Percentiles rank a stretch among this genome's conserved stretches.
phyloP scores from a whole-genome alignment of 306 rosid species.

The Myrica gale region DNA sequence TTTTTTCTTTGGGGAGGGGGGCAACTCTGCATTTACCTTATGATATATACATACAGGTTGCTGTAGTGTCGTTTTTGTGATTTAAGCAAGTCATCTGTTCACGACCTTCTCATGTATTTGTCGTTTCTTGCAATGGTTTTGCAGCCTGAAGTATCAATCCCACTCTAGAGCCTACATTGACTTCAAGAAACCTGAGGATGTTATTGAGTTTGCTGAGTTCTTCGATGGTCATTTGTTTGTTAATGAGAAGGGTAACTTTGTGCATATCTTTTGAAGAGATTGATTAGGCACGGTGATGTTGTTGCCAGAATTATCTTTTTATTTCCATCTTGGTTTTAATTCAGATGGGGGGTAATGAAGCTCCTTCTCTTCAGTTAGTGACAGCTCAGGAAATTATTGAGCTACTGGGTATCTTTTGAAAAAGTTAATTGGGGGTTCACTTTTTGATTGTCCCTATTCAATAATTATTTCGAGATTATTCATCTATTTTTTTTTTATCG shows the following conservation, averaged over 20 bases:
- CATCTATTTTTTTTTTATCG: slow-evolving; percentile 6
- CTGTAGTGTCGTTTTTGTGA: neutral
- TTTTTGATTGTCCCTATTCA: too few relatives aligned
- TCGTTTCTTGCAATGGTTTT: slow-evolving; percentile 27
- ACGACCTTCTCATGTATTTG: slow-evolving; percentile 9
- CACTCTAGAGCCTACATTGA: slow-evolving; percentile 74
- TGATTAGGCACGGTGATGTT: slow-evolving; percentile 20
- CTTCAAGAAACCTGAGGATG: slow-evolving; percentile 72
- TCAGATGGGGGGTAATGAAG: slow-evolving; percentile 6
- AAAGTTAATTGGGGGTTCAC: slow-evolving; percentile 2
- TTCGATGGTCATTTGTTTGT: slow-evolving; percentile 66
- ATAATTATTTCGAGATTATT: too few relatives aligned
- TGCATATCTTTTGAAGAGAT: slow-evolving; percentile 23
- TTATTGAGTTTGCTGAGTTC: slow-evolving; percentile 67
- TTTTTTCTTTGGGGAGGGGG: neutral
- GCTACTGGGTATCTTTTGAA: slow-evolving; percentile 13
- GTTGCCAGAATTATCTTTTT: slow-evolving; percentile 11
- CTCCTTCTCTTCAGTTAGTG: slow-evolving; percentile 9
- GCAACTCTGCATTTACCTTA: neutral
- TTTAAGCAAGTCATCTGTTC: neutral
- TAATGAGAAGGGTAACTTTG: slow-evolving; percentile 61
- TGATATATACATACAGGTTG: neutral
- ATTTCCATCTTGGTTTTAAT: neutral
- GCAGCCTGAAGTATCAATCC: slow-evolving; percentile 57
- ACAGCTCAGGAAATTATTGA: neutral